Percentiles rank a stretch among this genome's conserved stretches.
Conservation (phyloP, 106 monocot species). For the Amphibolis antarctica region DNA sequence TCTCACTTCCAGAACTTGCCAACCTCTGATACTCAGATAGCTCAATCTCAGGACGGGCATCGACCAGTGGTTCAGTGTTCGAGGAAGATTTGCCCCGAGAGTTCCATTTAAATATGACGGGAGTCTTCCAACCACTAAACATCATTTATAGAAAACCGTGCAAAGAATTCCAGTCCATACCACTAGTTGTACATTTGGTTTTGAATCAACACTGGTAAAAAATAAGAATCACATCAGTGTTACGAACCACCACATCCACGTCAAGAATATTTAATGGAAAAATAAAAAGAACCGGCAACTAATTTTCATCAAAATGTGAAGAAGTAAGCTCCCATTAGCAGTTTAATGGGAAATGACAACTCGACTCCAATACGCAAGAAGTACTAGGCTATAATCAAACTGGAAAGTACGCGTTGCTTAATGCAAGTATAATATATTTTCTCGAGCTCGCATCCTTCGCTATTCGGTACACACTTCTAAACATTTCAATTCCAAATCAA, state of each 20-base stretch:
- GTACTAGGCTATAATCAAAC: too few species aligned
- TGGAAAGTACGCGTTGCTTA: too few species aligned
- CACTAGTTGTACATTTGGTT: conserved; percentile 36
- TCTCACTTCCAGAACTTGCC: conserved; percentile 48
- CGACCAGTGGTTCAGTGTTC: conserved; percentile 39
- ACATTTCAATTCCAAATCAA: background rate
- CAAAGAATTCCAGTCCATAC: conserved; percentile 39
- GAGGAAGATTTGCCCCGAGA: conserved; percentile 34
- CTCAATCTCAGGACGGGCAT: conserved; percentile 58
- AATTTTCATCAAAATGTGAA: background rate
- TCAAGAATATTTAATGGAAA: background rate
- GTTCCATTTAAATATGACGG: conserved; percentile 45
- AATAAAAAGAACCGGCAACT: background rate
- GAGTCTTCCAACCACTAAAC: conserved; percentile 37
- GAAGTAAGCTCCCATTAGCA: background rate
- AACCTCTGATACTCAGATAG: conserved; percentile 72
- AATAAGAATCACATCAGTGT: background rate
- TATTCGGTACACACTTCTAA: background rate
- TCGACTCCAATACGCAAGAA: too few species aligned
- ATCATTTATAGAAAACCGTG: conserved; percentile 41
- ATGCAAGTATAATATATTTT: too few species aligned
- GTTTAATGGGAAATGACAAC: too few species aligned
- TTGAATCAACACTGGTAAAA: conserved; percentile 3
- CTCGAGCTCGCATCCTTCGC: too few species aligned
- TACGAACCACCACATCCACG: background rate